Evolutionary conservation across 1,284 basidiomycete genomes (phyloP), one percentile per base, ranked within the genome.

Genomic region (Mycosarcoma mackinlayi): DNA sequence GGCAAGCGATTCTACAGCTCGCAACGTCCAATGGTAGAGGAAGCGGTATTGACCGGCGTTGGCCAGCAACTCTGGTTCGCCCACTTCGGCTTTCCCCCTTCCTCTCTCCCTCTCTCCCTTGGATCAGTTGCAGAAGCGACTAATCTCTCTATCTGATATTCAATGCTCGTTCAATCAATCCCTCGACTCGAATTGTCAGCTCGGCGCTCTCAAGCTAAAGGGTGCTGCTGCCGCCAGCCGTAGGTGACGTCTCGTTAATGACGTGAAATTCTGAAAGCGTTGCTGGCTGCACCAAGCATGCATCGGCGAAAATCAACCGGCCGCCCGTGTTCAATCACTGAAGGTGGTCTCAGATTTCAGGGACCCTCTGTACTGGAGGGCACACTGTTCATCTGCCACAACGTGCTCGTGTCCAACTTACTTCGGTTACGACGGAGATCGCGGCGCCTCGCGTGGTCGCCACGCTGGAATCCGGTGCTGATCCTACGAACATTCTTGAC

Each of bases 41-140:
- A 25, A 30, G 45, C 55, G 61, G 55, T 58, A 64, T 54, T 64
- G 61, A 64, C 55, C 50, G 61, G 61, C 54, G 44, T 41, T 63
- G 61, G 27, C 16, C n/a, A 30, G 3, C 31, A 23, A 39, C 16
- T 31, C 35, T 19, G 31, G 14, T 7, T 8, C 41, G 30, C 30
- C 38, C 30, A n/a, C 31, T 41, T 21, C 18, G 30, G 8, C 30
- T 16, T n/a, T 14, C 16, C 34, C n/a, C 33, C 34, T n/a, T 14
- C 16, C 34, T 35, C 33, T 35, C 33, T 35, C 33, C 24, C 13
- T 19, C 23, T 24, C 38, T 9, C 19, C 21, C 8, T 42, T 14
- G 11, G 9, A n/a, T 25, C 14, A n/a, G n/a, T n/a, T n/a, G n/a
- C n/a, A n/a, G n/a, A n/a, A n/a, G n/a, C n/a, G n/a, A n/a, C 40